A percentile compares a stretch with the other conserved stretches of the same genome.
Conservation (phyloP, 2,329 filamentous ascomycete genomes). For the Talaromyces sp. region DNA sequence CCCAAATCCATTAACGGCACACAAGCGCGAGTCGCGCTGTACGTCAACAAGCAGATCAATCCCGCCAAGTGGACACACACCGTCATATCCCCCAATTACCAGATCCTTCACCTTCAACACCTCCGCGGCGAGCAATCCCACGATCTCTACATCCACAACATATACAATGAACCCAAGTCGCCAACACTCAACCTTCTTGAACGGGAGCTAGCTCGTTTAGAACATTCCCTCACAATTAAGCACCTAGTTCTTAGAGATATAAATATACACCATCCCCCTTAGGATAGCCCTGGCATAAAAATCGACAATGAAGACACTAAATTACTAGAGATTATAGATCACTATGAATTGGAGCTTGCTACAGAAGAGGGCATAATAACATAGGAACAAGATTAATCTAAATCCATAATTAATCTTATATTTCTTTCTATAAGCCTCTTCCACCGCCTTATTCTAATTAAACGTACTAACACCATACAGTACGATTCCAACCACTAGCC, state of each 20-base stretch:
- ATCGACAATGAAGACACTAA: not conserved
- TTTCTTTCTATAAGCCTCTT: not conserved
- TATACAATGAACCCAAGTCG: not conserved
- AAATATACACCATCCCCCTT: slow-evolving; percentile 26
- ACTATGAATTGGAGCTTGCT: not conserved
- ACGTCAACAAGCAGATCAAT: not conserved
- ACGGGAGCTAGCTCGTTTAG: not conserved
- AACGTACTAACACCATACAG: not conserved
- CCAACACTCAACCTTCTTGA: not conserved
- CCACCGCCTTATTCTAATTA: not conserved
- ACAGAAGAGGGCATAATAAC: not conserved
- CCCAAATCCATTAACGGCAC: not conserved
- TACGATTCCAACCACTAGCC: not conserved
- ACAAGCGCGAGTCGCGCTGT: not conserved
- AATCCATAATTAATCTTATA: not conserved
- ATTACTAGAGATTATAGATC: not conserved
- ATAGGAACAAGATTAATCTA: not conserved
- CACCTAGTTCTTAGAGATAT: slow-evolving; percentile 24
- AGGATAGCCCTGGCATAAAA: slow-evolving; percentile 17
- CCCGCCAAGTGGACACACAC: not conserved
- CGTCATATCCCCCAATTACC: not conserved
- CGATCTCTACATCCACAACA: not conserved
- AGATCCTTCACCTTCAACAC: not conserved
- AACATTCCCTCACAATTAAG: not conserved
- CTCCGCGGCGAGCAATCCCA: not conserved